Conservation (phyloP, 108 stramenopile species). For the Discostella stelligeroides region DNA sequence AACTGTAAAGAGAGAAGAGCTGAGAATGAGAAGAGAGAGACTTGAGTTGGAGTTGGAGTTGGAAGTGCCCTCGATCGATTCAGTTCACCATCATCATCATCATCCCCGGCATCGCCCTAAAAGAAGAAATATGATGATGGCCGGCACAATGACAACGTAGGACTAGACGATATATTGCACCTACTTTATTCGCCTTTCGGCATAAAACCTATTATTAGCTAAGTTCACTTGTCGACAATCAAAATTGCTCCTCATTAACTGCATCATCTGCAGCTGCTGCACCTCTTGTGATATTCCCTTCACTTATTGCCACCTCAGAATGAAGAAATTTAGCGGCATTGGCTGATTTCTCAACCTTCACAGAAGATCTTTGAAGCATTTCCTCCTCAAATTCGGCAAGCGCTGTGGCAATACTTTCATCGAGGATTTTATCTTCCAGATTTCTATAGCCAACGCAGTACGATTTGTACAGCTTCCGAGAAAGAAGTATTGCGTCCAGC, state of each 20-base stretch:
- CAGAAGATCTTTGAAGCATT: slow-evolving; percentile 61
- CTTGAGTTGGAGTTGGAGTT: no score
- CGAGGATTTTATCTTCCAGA: slow-evolving; percentile 1
- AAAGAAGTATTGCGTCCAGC: slow-evolving; percentile 73
- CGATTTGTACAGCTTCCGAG: slow-evolving; percentile 51
- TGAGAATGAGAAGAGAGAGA: no score
- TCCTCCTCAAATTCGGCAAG: slow-evolving; percentile 61
- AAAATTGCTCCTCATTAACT: background rate
- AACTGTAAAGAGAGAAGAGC: no score
- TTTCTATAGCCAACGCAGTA: slow-evolving; percentile 10
- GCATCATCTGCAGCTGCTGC: slow-evolving; percentile 41
- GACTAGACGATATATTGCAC: no score
- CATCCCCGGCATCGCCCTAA: no score
- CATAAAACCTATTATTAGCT: no score
- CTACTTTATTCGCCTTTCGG: no score
- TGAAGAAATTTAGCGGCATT: slow-evolving; percentile 72
- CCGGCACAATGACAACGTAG: no score
- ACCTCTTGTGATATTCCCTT: slow-evolving; percentile 71
- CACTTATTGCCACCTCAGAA: slow-evolving; percentile 56
- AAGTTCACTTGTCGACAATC: background rate
- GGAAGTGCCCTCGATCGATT: no score
- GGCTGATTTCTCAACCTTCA: slow-evolving; percentile 68
- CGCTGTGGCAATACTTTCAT: slow-evolving; percentile 26
- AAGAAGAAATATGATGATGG: no score
- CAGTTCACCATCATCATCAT: no score